A percentile compares a stretch with the other conserved stretches of the same genome.
phyloP scores from a whole-genome alignment of 352 stramenopile species.

The Nothophytophthora sp. region DNA sequence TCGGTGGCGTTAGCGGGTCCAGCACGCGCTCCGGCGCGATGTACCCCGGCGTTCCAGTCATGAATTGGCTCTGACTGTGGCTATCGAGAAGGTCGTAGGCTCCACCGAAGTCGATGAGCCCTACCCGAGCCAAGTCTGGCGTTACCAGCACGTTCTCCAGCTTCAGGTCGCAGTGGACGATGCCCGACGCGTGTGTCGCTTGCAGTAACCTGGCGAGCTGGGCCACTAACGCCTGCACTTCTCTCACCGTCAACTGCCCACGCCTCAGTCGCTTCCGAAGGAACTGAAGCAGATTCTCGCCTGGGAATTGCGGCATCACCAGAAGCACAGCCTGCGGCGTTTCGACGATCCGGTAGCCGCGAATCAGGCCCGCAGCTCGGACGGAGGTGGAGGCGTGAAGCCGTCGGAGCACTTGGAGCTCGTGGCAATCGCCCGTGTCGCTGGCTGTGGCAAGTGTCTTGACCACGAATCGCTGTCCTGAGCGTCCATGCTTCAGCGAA shows the following conservation, averaged over 20 bases:
- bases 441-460: slow-evolving; percentile 32
- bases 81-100: slow-evolving; percentile 35
- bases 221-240: slow-evolving; percentile 8
- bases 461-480: slow-evolving; percentile 37
- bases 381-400: slow-evolving; percentile 16
- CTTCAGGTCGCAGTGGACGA: slow-evolving; percentile 98
- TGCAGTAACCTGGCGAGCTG: slow-evolving; percentile 49
- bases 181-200: slow-evolving; percentile 89
- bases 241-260: slow-evolving; percentile 16
- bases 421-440: slow-evolving; percentile 26
- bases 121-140: slow-evolving; percentile 22
- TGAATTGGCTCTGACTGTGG: slow-evolving; percentile 5
- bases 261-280: slow-evolving; percentile 20
- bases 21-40: slow-evolving; percentile 59
- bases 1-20: slow-evolving; percentile 32
- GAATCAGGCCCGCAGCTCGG: slow-evolving; percentile 25
- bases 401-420: slow-evolving; percentile 45
- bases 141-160: slow-evolving; percentile 94
- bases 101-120: slow-evolving; percentile 66
- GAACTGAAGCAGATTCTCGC: slow-evolving; percentile 44
- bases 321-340: slow-evolving; percentile 42
- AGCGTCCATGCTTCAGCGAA: slow-evolving; percentile 9
- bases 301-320: slow-evolving; percentile 56
- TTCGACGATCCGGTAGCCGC: slow-evolving; percentile 54
- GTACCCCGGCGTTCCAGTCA: slow-evolving; percentile 69